phyloP scores from a whole-genome alignment of 108 stramenopile species.

The Cyclostephanos invisitatus region DNA sequence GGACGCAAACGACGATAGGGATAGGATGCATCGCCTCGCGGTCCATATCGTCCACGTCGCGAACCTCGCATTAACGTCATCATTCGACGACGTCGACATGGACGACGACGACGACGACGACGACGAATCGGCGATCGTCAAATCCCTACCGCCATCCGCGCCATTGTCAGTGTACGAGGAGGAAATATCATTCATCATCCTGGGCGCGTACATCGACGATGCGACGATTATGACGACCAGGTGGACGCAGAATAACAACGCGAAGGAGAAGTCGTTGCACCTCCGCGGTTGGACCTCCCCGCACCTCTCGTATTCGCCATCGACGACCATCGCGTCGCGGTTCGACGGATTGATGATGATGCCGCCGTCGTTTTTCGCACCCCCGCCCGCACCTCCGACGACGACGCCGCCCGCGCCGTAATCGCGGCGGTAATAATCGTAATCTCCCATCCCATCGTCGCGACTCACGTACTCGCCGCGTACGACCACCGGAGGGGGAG shows the following conservation, averaged over 20 bases:
- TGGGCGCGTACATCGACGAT: conserved; percentile 46
- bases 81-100: not conserved
- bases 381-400: too few species aligned
- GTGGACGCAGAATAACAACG: conserved; percentile 66
- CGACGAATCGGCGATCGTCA: too few species aligned
- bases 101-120: not conserved
- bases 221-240: conserved; percentile 55
- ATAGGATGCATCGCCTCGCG: conserved; percentile 11
- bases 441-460: not conserved
- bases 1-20: conserved; percentile 10
- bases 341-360: too few species aligned
- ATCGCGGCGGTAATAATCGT: too few species aligned
- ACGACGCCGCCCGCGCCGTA: too few species aligned
- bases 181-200: conserved; percentile 58
- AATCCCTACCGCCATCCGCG: not conserved
- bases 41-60: not conserved
- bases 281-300: conserved; percentile 54
- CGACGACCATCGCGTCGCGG: too few species aligned
- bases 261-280: conserved; percentile 68
- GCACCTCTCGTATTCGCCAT: conserved; percentile 26
- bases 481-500: conserved; percentile 16
- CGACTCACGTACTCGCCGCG: conserved; percentile 16
- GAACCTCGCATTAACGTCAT: not conserved
- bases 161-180: conserved; percentile 9
- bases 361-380: too few species aligned